Percentiles rank a stretch among this genome's conserved stretches.
Conservation (phyloP, 129 eudicot species). For the Tagetes patula region DNA sequence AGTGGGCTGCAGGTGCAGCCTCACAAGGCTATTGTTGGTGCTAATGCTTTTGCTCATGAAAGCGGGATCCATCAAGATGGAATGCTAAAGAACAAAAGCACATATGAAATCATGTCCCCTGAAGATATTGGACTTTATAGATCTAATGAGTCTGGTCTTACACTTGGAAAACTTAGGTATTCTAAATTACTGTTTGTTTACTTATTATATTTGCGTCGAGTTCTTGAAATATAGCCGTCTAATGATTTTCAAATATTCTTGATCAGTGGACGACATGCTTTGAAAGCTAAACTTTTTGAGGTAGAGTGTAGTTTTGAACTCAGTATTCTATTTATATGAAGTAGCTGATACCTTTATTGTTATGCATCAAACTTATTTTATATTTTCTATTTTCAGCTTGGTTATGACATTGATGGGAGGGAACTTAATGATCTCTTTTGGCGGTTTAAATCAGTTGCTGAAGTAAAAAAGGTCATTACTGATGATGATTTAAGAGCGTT, state of each 20-base stretch:
- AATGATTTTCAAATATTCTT: background rate
- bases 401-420: slow-evolving; percentile 68
- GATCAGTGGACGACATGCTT: slow-evolving; percentile 87
- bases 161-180: slow-evolving; percentile 19
- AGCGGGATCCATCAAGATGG: slow-evolving; percentile 99
- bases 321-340: slow-evolving; percentile 1
- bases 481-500: slow-evolving; percentile 17
- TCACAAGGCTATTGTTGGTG: slow-evolving; percentile 96
- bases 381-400: slow-evolving; percentile 47
- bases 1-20: slow-evolving; percentile 86
- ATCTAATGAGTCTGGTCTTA: slow-evolving; percentile 79
- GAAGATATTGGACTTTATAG: slow-evolving; percentile 96
- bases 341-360: background rate
- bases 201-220: background rate
- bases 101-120: slow-evolving; percentile 90
- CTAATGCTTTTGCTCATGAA: slow-evolving; percentile 98
- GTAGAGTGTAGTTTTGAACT: slow-evolving; percentile 34
- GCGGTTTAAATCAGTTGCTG: slow-evolving; percentile 76
- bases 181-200: background rate
- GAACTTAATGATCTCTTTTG: slow-evolving; percentile 72
- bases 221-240: background rate
- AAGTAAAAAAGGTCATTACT: slow-evolving; percentile 62
- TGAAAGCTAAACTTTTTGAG: slow-evolving; percentile 70
- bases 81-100: slow-evolving; percentile 75
- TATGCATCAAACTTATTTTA: background rate